phyloP scores from a whole-genome alignment of 2,329 filamentous ascomycete genomes.

The Alternaria panax region DNA sequence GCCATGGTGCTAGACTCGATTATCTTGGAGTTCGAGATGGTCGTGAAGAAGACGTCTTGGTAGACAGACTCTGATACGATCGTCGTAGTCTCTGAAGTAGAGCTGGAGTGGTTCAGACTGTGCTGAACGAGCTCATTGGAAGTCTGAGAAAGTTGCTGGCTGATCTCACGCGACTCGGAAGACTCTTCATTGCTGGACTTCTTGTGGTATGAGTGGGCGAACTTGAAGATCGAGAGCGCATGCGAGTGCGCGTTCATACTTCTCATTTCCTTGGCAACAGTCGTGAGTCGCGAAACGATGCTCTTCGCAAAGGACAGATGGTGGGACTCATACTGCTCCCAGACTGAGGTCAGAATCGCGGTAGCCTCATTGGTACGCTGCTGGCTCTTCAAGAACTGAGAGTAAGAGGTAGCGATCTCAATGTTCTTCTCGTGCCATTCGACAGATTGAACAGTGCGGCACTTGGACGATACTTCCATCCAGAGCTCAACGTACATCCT shows the following conservation, averaged over 20 bases:
- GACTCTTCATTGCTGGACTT: constrained; percentile 47
- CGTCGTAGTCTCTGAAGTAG: constrained; percentile 47
- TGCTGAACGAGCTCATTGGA: constrained; percentile 55
- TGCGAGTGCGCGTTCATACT: constrained; percentile 53
- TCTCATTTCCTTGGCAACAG: constrained; percentile 57
- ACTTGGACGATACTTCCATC: constrained; percentile 59
- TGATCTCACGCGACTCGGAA: constrained; percentile 53
- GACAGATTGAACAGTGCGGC: constrained; percentile 52
- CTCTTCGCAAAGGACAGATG: constrained; percentile 52
- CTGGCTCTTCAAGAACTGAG: constrained; percentile 56
- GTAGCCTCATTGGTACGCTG: constrained; percentile 56
- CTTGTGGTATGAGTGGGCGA: constrained; percentile 46
- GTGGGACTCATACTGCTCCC: constrained; percentile 59
- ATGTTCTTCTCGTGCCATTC: constrained; percentile 60
- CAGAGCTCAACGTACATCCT: constrained; percentile 59
- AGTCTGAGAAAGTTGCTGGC: constrained; percentile 50
- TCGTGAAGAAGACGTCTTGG: constrained; percentile 55
- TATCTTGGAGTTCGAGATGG: constrained; percentile 50
- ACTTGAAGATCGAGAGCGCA: constrained; percentile 59
- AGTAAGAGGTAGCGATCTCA: constrained; percentile 56
- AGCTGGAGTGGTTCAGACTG: constrained; percentile 36
- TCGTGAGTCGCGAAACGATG: constrained; percentile 43
- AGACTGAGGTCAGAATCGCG: constrained; percentile 56
- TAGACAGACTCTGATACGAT: constrained; percentile 53
- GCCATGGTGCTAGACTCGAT: constrained; percentile 53